Evolutionary conservation across 140 eudicot species (phyloP).

Genomic region (Eryngium alpinum): DNA sequence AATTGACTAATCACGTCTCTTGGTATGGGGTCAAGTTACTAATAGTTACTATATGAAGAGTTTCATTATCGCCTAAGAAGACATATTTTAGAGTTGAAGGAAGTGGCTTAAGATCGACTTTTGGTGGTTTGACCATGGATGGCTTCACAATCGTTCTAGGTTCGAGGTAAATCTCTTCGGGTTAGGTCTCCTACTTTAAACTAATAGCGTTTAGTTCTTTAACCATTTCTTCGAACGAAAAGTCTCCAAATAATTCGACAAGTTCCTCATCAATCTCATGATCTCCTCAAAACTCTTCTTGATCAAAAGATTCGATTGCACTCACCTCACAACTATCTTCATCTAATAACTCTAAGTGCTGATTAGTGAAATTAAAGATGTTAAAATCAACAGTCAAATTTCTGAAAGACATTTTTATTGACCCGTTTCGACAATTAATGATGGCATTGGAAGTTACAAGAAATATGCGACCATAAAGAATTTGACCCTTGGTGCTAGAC

Average conservation of each 20-base stretch:
- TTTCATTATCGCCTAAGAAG: too few relatives aligned
- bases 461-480: constrained; percentile 14
- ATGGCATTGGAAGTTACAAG: constrained; percentile 13
- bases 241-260: background rate
- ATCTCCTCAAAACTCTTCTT: background rate
- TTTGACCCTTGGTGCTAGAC: background rate
- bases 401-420: constrained; percentile 12
- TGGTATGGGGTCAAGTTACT: too few relatives aligned
- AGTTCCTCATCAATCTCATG: background rate
- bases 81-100: too few relatives aligned
- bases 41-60: too few relatives aligned
- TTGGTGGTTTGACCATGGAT: too few relatives aligned
- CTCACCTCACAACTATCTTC: constrained; percentile 1
- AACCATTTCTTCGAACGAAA: background rate
- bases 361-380: constrained; percentile 5
- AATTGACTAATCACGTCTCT: too few relatives aligned
- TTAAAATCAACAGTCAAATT: constrained; percentile 10
- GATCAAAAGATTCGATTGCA: background rate
- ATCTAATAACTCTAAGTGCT: background rate
- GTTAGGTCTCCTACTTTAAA: background rate
- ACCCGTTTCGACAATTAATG: constrained; percentile 12
- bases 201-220: background rate
- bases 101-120: too few relatives aligned
- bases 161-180: too few relatives aligned
- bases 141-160: too few relatives aligned